Percentiles rank a stretch among this genome's conserved stretches.
Evolutionary conservation across 2,329 filamentous ascomycete genomes (phyloP).

Genomic region (Diaporthe sp.): DNA sequence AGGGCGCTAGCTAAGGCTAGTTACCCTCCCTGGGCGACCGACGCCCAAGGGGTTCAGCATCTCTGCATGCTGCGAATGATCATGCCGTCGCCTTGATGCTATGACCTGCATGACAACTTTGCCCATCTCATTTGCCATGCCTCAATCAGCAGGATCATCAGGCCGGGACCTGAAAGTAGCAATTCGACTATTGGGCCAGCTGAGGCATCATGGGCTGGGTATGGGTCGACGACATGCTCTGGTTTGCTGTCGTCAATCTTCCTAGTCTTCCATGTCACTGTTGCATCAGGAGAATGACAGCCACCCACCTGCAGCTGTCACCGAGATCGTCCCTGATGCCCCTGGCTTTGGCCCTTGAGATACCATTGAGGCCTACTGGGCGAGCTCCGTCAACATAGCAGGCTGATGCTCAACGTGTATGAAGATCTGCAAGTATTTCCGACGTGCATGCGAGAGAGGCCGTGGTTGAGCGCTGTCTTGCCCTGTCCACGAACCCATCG

Average conservation of each 20-base stretch:
- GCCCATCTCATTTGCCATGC: constrained; percentile 12
- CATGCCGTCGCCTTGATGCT: constrained; percentile 5
- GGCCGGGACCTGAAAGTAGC: background rate
- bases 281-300: constrained; percentile 13
- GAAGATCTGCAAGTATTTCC: constrained; percentile 14
- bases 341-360: background rate
- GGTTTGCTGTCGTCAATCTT: background rate
- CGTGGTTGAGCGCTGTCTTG: background rate
- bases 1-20: background rate
- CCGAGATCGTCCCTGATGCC: background rate
- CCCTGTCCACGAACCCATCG: background rate
- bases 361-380: background rate
- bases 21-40: too few species aligned
- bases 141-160: background rate
- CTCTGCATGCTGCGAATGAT: background rate
- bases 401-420: background rate
- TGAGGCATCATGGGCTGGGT: background rate
- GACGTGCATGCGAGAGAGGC: background rate
- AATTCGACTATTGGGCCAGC: constrained; percentile 1
- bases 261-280: background rate
- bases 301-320: constrained; percentile 7
- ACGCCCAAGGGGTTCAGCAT: background rate
- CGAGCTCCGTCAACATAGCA: background rate
- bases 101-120: constrained; percentile 12
- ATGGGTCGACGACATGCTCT: background rate